Evolutionary conservation across 257 asterid species (phyloP), one percentile per base, ranked within the genome.

Genomic region (Salvia hispanica): DNA sequence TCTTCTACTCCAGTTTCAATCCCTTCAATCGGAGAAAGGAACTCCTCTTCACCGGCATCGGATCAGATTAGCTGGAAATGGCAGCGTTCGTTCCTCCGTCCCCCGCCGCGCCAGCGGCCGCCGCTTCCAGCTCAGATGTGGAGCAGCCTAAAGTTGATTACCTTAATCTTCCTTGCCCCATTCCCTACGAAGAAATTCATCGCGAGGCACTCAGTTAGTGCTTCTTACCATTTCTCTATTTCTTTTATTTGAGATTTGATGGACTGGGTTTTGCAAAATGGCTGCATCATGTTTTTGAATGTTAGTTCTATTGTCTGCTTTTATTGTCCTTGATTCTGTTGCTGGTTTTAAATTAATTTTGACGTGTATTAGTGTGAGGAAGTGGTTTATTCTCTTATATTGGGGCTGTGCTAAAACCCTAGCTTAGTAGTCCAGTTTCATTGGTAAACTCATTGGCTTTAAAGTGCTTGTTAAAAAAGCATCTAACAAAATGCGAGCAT

Each of bases 161-260:
- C 77, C 25, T 84, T 7, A 78, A 91, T 75, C 87, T 91, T 8
- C 96, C 96, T 57, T 88, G 90, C 72, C 97, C 97, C 44, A 82
- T 91, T 53, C 91, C 97, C 2, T 86, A 88, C 72, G 97, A 91
- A 73, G 97, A 91, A 75, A 88, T 88, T 62, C 92, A 86, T 67
- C 95, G 96, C 47, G 97, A 91, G 82, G 88, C 95, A 61, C 70
- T 83, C 78, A 91, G 96, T 91, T 70, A 79, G 87, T 85, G 62
- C 58, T 56, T 44, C 42, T 59, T 16, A 18, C 13, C 54, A 10
- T 53, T 7, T 51, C 15, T n/a, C 4, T 43, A 1, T 36, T 64
- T 61, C 4, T 16, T 57, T 3, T 34, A 5, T 48, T 40, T 9
- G 16, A 5, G 16, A 4, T 14, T 43, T 15, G 21, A 54, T 68